These are phyloP conservation scores for Penstemon davidsonii DNA, from an alignment of 257 asterid species.

Conservation along the genomic window DNA sequence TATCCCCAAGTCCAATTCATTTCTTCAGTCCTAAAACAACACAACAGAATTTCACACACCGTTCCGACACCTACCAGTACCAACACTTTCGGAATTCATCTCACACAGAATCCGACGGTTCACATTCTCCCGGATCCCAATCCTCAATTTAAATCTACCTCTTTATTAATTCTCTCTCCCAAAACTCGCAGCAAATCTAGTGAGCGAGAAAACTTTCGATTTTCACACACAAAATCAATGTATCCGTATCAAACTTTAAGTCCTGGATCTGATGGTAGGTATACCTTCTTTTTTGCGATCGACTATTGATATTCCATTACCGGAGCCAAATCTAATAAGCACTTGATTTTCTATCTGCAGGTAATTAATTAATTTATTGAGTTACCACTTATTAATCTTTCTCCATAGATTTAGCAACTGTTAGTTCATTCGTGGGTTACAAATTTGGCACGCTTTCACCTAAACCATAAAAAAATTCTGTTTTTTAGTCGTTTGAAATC, in stretches of 20 bases:
- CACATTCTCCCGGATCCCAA: conserved; percentile 47
- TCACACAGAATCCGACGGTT: conserved; percentile 46
- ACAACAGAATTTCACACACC: conserved; percentile 12
- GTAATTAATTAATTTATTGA: background rate
- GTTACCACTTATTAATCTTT: background rate
- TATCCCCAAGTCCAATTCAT: conserved; percentile 25
- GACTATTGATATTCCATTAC: conserved; percentile 4
- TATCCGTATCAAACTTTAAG: background rate
- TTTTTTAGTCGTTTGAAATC: too few species aligned
- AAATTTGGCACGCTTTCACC: too few species aligned
- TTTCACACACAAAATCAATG: background rate
- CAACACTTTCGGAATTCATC: conserved; percentile 10
- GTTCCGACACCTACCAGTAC: conserved; percentile 31
- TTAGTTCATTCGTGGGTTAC: background rate
- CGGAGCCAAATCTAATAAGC: conserved; percentile 21
- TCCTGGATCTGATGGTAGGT: background rate
- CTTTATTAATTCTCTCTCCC: conserved; percentile 31
- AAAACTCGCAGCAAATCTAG: conserved; percentile 52
- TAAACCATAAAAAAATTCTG: too few species aligned
- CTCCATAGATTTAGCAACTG: background rate
- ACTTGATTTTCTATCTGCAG: conserved; percentile 21
- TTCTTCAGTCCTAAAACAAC: background rate
- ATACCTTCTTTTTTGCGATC: conserved; percentile 7
- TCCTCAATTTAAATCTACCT: conserved; percentile 41
- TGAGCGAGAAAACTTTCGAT: conserved; percentile 23